Evolutionary conservation across 306 rosid genomes (phyloP).

Genomic region (Sphenostylis stenocarpa): DNA sequence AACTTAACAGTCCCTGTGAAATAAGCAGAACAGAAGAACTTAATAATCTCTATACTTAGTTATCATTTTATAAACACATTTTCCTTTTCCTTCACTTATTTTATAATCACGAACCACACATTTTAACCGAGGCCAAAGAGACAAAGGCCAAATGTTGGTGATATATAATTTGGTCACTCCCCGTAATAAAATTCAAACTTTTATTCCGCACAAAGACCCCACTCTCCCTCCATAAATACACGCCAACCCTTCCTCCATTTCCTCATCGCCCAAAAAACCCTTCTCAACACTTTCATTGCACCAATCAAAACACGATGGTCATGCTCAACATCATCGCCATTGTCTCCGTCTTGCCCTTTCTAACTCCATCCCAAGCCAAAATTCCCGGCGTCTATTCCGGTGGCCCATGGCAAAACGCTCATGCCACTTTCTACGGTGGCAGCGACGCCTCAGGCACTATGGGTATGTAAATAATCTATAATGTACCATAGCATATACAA

Average conservation of each 20-base stretch:
- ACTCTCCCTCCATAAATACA: constrained; percentile 42
- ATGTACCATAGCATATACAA: background rate
- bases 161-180: background rate
- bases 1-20: background rate
- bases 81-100: background rate
- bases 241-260: background rate
- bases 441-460: constrained; percentile 69
- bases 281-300: background rate
- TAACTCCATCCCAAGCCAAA: constrained; percentile 31
- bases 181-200: background rate
- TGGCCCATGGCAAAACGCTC: constrained; percentile 56
- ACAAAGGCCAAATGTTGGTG: background rate
- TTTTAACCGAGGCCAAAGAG: background rate
- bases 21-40: background rate
- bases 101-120: background rate
- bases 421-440: constrained; percentile 73
- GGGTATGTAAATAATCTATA: constrained; percentile 34
- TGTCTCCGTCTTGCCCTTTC: background rate
- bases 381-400: constrained; percentile 43
- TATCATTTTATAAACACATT: background rate
- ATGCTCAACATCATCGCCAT: constrained; percentile 13
- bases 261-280: background rate
- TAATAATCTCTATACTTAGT: background rate
- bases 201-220: background rate
- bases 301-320: constrained; percentile 31